Evolutionary conservation across 306 rosid species (phyloP), one percentile per base, ranked within the genome.

Genomic region (Oxytropis ochrocephala): DNA sequence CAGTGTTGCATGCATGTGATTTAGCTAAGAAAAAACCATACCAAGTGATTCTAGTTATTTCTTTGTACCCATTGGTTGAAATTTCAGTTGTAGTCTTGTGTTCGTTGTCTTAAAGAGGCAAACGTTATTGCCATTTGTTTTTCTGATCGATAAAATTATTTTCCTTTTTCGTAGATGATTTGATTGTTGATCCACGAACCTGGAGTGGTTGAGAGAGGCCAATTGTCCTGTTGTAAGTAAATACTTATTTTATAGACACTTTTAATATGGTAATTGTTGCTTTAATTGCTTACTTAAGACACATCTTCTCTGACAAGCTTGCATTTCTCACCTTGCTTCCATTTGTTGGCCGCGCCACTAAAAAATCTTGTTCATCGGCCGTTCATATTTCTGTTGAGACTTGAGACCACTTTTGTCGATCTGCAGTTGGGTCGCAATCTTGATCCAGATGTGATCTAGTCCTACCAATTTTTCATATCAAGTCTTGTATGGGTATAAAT

Each of bases 121-220:
- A 72, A 39, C 68, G 8, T 8, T 52, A 8, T 13, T 60, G 12
- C 27, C 33, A 39, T 63, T 55, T 36, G 36, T 19, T 44, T 14
- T 64, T 64, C 14, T 62, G 36, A 61, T 73, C 43, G 27, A 75
- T 61, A 66, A 14, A 57, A 71, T 68, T 71, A 50, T 43, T 69
- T 59, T 21, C 46, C 60, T 12, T 84, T 74, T 64, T 44, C 29
- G 14, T 72, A 94, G 99, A 91, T 84, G 96, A 94, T 82, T 87
- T 94, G 80, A 84, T 94, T 81, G 99, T 94, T 69, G 97, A 94
- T 84, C 99, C 96, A 47, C 91, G 89, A 91, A 88, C 79, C 69
- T 94, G 42, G 96, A 88, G 82, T 94, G 97, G 97, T 78, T 91
- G 79, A 85, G 97, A 78, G 97, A 91, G 79, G 92, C 96, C 75